Base-by-base conservation (phyloP, 2,329 filamentous ascomycete species). In the Ophiostoma himal-ulmi region DNA sequence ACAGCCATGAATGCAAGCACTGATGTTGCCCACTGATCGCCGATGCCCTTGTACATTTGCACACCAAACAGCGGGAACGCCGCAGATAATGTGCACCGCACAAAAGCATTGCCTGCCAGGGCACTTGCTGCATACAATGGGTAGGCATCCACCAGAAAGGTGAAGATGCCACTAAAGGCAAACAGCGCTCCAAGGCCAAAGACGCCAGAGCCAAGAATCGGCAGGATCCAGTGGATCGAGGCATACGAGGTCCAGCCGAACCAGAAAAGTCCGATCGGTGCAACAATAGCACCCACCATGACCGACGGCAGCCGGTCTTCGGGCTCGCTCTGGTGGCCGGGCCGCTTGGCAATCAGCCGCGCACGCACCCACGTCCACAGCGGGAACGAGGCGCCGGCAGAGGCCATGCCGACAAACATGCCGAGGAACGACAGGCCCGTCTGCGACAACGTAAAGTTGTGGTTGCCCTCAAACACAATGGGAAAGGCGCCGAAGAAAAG, bases 401-500 rank as follows among this genome's bases (percentile, higher is more conserved):
- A 66, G 1, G 90, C 71, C 88, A 92, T 91, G 64, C 91, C 89
- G 1, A 88, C 81, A 67, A 91, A 83, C 70, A 92, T 84, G 17
- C 89, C 90, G 66, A 95, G 76, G 78, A 97, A 97, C 17, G 88
- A 85, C 70, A 95, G 81, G n/a, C 93, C 94, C 13, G 87, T 83
- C 79, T 96, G 91, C 83, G 90, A 95, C 13, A 93, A 82, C 69
- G 87, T 88, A 81, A 97, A 93, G 26, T 86, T 88, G 77, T 96
- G 90, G 66, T 91, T 88, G 64, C 84, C 86, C 36, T 83, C 78
- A 76, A 97, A 97, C 20, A 97, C 88, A 64, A 96, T 82, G 5
- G 90, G 86, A 76, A 97, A 96, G 0, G 93, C 93, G 26, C 93
- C 93, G 78, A 96, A 96, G 82, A 96, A 96, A 54, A 97, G 86